Base-by-base conservation (phyloP, 306 rosid genomes). In the Vicia sativa region DNA sequence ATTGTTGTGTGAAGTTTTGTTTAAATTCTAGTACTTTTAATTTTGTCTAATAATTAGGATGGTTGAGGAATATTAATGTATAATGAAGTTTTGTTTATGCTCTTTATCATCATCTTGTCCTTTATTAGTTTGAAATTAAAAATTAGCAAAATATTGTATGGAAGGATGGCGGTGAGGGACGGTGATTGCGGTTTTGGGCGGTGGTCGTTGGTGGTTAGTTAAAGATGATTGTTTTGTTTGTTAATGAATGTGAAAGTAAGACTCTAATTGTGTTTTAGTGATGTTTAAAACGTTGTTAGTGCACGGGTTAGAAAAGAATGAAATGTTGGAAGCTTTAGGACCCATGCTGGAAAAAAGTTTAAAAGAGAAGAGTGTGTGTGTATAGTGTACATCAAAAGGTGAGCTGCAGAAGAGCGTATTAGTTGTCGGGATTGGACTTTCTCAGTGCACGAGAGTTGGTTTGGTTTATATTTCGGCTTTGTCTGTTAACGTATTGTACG, bases 1-100 rank as follows among this genome's bases (percentile, higher is more conserved):
- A 74, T 55, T 11, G 80, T 53, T 63, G 80, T 79, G 81, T 77
- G 75, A 72, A 87, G 73, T 79, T 77, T 80, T 81, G 84, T 74
- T 77, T 67, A 59, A 34, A 62, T 70, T 83, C 14, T 14, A 16
- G 11, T 49, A 19, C 6, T 25, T 11, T 37, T 5, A 21, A 6
- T 42, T 61, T 59, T 64, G 58, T 58, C 13, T 29, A 79, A 67
- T 82, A 75, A 82, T 10, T 68, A 75, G 74, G 55, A 28, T 37
- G 31, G 53, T 44, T 58, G 60, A 34, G 38, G 38, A 6, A 34
- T 7, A 34, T 34, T 34, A 34, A 34, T 34, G 38, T 34, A 34
- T 34, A 34, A 7, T 49, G 16, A 71, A 39, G 35, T 19, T 64
- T 59, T 58, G 58, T 14, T 37, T 2, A 3, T 6, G 65, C 37